phyloP scores from a whole-genome alignment of 352 stramenopile species.

The Pythium sukuiense region DNA sequence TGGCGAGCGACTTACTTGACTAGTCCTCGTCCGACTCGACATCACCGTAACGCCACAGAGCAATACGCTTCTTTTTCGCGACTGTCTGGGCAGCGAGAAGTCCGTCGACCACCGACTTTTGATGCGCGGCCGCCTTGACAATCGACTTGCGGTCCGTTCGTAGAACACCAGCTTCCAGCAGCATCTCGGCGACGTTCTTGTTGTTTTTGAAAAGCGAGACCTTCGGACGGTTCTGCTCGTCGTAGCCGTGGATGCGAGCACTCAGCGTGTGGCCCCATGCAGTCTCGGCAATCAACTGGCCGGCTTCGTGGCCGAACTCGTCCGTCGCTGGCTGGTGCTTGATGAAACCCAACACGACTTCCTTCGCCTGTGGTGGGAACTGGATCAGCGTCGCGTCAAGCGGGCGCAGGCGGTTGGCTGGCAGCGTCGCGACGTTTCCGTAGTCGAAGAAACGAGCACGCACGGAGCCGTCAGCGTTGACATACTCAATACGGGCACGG shows the following conservation, averaged over 20 bases:
- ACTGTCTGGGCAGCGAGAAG: conserved; percentile 89
- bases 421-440: conserved; percentile 90
- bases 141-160: conserved; percentile 85
- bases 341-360: conserved; percentile 84
- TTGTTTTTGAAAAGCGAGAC: conserved; percentile 81
- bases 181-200: conserved; percentile 87
- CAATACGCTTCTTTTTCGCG: conserved; percentile 91
- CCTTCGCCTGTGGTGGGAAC: conserved; percentile 89
- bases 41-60: conserved; percentile 97
- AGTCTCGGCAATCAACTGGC: conserved; percentile 85
- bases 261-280: conserved; percentile 93
- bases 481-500: conserved; percentile 89
- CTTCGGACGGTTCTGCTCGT: conserved; percentile 66
- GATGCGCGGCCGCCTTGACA: conserved; percentile 53
- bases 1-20: background rate
- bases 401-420: conserved; percentile 84
- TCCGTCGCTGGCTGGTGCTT: conserved; percentile 82
- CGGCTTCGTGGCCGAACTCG: conserved; percentile 93
- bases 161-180: conserved; percentile 89
- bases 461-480: conserved; percentile 56
- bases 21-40: conserved; percentile 95
- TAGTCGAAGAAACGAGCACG: conserved; percentile 96
- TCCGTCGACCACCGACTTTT: conserved; percentile 87
- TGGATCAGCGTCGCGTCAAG: conserved; percentile 88
- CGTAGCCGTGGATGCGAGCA: conserved; percentile 62